Conservation (phyloP, 2,329 filamentous ascomycete species). For the Phialophora expanda region DNA sequence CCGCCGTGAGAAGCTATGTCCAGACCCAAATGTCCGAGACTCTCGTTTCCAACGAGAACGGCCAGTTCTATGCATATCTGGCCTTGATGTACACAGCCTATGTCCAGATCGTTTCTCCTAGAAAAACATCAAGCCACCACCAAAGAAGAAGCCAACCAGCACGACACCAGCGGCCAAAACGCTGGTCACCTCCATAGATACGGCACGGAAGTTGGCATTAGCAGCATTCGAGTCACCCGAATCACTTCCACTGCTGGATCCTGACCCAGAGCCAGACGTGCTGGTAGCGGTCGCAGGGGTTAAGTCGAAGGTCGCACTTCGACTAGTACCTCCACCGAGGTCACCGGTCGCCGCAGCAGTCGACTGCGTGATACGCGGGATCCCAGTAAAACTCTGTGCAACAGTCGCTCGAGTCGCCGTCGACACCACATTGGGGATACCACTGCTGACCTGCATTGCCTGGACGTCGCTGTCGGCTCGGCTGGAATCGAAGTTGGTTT, state of each 20-base stretch:
- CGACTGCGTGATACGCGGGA: constrained; percentile 31
- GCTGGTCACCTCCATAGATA: constrained; percentile 19
- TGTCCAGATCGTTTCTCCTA: background rate
- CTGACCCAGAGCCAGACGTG: constrained; percentile 13
- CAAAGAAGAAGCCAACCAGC: constrained; percentile 27
- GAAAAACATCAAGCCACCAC: constrained; percentile 32
- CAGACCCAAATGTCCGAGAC: background rate
- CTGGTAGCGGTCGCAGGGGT: constrained; percentile 22
- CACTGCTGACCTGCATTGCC: constrained; percentile 29
- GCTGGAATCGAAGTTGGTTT: constrained; percentile 55
- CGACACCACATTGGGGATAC: constrained; percentile 32
- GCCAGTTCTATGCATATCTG: background rate
- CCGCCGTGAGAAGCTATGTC: background rate
- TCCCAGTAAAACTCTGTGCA: constrained; percentile 41
- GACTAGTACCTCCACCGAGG: constrained; percentile 23
- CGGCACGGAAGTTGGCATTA: constrained; percentile 25
- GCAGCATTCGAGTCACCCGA: constrained; percentile 23
- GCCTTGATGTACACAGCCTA: background rate
- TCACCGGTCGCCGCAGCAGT: constrained; percentile 28
- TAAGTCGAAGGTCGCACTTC: constrained; percentile 36
- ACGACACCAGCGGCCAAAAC: constrained; percentile 24
- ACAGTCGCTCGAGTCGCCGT: constrained; percentile 37
- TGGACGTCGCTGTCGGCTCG: constrained; percentile 30
- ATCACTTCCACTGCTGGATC: constrained; percentile 18
- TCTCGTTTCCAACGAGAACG: background rate